Evolutionary conservation across 192 early-diverging fungal genomes (phyloP).

Genomic region (Ramicandelaber brevisporus): DNA sequence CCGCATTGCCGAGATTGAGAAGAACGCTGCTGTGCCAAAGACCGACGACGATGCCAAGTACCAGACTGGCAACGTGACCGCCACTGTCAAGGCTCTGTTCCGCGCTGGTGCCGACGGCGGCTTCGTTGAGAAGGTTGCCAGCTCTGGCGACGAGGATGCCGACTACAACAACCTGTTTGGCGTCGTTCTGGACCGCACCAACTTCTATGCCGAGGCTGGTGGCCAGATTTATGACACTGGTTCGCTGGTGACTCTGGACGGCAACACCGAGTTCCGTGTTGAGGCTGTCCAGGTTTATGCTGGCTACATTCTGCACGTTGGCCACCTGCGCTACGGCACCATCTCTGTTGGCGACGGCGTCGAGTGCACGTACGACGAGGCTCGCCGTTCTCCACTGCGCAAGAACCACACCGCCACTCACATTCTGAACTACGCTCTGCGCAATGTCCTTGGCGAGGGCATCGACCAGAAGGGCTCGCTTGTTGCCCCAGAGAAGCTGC

Average conservation of each 20-base stretch:
- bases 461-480: slow-evolving; percentile 91
- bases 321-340: slow-evolving; percentile 73
- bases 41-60: slow-evolving; percentile 82
- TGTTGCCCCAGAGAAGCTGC: slow-evolving; percentile 83
- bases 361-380: slow-evolving; percentile 62
- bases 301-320: slow-evolving; percentile 89
- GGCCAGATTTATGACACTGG: slow-evolving; percentile 91
- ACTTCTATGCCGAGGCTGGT: slow-evolving; percentile 95
- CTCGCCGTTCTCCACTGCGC: slow-evolving; percentile 64
- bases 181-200: slow-evolving; percentile 77
- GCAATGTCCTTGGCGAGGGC: slow-evolving; percentile 45
- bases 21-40: slow-evolving; percentile 34
- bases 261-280: slow-evolving; percentile 65
- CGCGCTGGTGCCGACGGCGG: slow-evolving; percentile 13
- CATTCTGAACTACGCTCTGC: slow-evolving; percentile 83
- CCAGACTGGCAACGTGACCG: slow-evolving; percentile 32
- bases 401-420: slow-evolving; percentile 96
- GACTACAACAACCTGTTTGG: slow-evolving; percentile 46
- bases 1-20: slow-evolving; percentile 63
- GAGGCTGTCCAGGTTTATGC: slow-evolving; percentile 81
- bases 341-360: slow-evolving; percentile 42
- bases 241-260: slow-evolving; percentile 55
- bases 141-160: slow-evolving; percentile 12
- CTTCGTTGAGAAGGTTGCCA: slow-evolving; percentile 12
- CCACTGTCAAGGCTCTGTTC: slow-evolving; percentile 59